Base-by-base conservation (phyloP, 2,329 filamentous ascomycete species). In the Hysterium pulicare region DNA sequence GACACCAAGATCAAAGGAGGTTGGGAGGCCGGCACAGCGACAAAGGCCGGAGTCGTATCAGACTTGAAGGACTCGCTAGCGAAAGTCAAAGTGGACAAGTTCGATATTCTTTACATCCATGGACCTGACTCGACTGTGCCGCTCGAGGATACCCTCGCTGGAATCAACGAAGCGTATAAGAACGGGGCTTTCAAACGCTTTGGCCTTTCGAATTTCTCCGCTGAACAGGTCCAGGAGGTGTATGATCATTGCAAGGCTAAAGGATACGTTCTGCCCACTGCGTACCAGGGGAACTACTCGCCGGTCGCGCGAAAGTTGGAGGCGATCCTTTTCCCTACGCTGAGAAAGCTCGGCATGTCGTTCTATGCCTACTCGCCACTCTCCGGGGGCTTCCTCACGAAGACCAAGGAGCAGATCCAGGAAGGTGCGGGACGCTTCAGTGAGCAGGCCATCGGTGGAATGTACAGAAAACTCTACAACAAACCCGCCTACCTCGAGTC, bases 1-100 rank as follows among this genome's bases (percentile, higher is more conserved):
- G 71, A 74, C 55, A 75, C 71, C 36, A 76, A 76, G 48, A 58
- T 67, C 24, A 46, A 51, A 7, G 71, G 71, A 4, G 71, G 71
- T 19, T 69, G 70, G 46, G 44, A 39, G 2, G 53, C 59, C 3
- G 69, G 62, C 38, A 48, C 52, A 22, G 55, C 57, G 10, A 59
- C 48, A 17, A 68, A 66, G 40, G 67, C 64, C 5, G 55, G 45
- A 34, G 60, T 71, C 36, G 54, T 71, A 47, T 40, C 33, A 15
- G 62, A 67, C 38, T 52, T 55, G 1, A 48, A 61, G 40, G 54
- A 62, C 47, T 64, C 58, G 26, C 55, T 61, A n/a, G 44, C 61
- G 9, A 44, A 48, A 33, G 48, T 63, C 6, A 22, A 52, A 2
- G 50, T 65, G 41, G 47, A 53, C 33, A 57, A 65, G 38, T 54